phyloP scores from a whole-genome alignment of 257 asterid species.

The Solanum corneliomulleri region DNA sequence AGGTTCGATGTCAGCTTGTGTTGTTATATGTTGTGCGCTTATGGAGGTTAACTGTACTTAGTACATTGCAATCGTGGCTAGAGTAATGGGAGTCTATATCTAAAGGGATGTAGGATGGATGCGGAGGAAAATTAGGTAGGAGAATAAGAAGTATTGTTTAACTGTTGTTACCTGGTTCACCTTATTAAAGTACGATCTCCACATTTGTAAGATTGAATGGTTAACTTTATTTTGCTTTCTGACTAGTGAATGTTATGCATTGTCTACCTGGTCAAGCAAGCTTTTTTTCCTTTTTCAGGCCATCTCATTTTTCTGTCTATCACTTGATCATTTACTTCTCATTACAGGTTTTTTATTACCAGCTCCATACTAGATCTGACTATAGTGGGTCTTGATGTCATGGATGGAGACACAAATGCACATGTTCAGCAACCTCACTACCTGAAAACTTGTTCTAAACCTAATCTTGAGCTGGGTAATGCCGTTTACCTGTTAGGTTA shows the following conservation, averaged over 20 bases:
- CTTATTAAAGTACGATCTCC: neutral
- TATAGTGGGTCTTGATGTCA: slow-evolving; percentile 81
- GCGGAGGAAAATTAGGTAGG: neutral
- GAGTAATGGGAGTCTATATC: neutral
- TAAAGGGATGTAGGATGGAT: neutral
- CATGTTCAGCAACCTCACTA: slow-evolving; percentile 56
- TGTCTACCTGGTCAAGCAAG: neutral
- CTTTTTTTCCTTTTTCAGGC: neutral
- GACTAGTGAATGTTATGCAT: neutral
- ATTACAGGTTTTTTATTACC: slow-evolving; percentile 82
- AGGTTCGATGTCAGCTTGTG: neutral
- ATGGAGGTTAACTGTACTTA: neutral
- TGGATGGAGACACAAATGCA: slow-evolving; percentile 66
- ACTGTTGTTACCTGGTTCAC: neutral
- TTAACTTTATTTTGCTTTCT: neutral
- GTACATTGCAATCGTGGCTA: neutral
- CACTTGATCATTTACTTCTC: slow-evolving; percentile 2
- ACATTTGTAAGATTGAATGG: neutral
- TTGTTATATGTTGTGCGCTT: neutral
- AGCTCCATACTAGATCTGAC: slow-evolving; percentile 95
- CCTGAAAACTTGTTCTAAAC: slow-evolving; percentile 64
- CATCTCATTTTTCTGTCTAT: neutral
- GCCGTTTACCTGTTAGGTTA: slow-evolving; percentile 70
- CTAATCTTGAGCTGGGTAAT: slow-evolving; percentile 77
- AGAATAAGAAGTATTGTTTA: neutral